Conservation (phyloP, 2,329 filamentous ascomycete species). For the Westerdykella aurantiaca region DNA sequence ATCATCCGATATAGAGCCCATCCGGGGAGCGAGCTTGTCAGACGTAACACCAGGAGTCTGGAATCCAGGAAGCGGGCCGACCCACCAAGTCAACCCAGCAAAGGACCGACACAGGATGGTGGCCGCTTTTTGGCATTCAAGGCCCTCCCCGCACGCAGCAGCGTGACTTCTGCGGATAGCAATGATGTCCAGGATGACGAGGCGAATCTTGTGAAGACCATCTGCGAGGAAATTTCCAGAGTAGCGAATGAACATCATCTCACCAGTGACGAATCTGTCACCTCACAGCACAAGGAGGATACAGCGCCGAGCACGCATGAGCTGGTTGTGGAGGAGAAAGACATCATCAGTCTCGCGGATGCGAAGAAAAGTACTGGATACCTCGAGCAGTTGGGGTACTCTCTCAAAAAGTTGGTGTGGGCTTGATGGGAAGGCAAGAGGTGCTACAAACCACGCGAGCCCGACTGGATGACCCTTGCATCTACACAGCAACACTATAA, state of each 20-base stretch:
- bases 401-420: slow-evolving; percentile 93
- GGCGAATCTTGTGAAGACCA: slow-evolving; percentile 53
- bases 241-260: slow-evolving; percentile 46
- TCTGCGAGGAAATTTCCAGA: slow-evolving; percentile 72
- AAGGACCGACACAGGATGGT: slow-evolving; percentile 9
- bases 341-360: slow-evolving; percentile 78
- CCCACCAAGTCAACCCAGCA: slow-evolving; percentile 14
- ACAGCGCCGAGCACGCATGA: neutral
- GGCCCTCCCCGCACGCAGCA: slow-evolving; percentile 47
- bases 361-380: slow-evolving; percentile 82
- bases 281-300: slow-evolving; percentile 7
- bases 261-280: neutral
- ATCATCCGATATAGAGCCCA: slow-evolving; percentile 71
- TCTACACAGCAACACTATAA: too few species aligned
- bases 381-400: slow-evolving; percentile 81
- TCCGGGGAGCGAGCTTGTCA: slow-evolving; percentile 62
- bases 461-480: too few species aligned
- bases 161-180: slow-evolving; percentile 26
- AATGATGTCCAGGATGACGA: slow-evolving; percentile 39
- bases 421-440: slow-evolving; percentile 32
- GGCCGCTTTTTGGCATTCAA: slow-evolving; percentile 51
- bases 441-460: too few species aligned
- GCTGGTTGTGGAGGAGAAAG: slow-evolving; percentile 49
- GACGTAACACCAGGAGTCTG: slow-evolving; percentile 81
- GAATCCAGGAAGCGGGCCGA: slow-evolving; percentile 42